These are phyloP conservation scores for Collybiopsis confluens DNA, from an alignment of 768 basidiomycete species.

Conservation along the genomic window DNA sequence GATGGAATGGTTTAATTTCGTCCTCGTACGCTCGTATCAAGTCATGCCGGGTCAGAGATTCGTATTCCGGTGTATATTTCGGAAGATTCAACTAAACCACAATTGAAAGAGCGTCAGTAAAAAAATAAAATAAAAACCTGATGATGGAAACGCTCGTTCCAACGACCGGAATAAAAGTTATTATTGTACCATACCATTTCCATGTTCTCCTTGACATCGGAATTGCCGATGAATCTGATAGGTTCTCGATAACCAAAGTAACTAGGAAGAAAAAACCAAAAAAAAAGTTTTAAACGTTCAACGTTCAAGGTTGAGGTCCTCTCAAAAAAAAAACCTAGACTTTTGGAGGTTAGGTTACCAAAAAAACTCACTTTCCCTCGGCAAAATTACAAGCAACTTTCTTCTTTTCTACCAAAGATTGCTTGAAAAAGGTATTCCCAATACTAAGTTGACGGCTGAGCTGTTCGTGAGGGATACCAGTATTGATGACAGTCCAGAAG, in stretches of 20 bases:
- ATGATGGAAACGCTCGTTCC: no score
- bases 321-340: no score
- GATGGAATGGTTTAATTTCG: slow-evolving; percentile 25
- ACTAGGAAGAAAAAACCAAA: slow-evolving; percentile 9
- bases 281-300: no score
- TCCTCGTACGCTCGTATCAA: slow-evolving; percentile 23
- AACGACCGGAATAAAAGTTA: no score
- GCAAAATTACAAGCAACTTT: slow-evolving; percentile 25
- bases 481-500: slow-evolving; percentile 37
- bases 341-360: no score
- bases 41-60: slow-evolving; percentile 11
- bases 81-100: slow-evolving; percentile 26
- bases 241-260: slow-evolving; percentile 34
- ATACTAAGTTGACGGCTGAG: slow-evolving; percentile 29
- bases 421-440: slow-evolving; percentile 31
- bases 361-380: slow-evolving; percentile 24
- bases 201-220: slow-evolving; percentile 31
- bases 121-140: background rate
- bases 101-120: background rate
- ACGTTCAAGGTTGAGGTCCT: no score
- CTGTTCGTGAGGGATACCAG: slow-evolving; percentile 35
- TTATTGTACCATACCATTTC: no score
- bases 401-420: slow-evolving; percentile 30
- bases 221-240: slow-evolving; percentile 24
- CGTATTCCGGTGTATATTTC: slow-evolving; percentile 26